Conservation (phyloP, 2,329 filamentous ascomycete species). For the Pseudogymnoascus pannorum region DNA sequence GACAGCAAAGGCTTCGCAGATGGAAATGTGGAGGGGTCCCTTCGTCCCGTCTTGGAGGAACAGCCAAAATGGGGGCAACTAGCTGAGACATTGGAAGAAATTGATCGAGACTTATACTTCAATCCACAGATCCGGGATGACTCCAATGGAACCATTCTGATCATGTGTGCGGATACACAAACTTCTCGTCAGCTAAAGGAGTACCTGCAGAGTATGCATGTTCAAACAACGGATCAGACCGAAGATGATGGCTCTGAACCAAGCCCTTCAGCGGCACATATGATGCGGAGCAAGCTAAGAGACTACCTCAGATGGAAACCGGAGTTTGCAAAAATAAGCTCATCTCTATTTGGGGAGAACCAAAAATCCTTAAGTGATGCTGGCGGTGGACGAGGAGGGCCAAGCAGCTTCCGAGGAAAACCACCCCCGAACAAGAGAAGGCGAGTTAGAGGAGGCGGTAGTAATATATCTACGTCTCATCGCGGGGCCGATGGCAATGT, state of each 20-base stretch:
- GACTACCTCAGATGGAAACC: conserved; percentile 87
- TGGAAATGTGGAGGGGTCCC: conserved; percentile 30
- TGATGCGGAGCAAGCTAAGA: conserved; percentile 83
- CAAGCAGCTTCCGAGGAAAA: conserved; percentile 44
- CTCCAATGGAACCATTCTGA: conserved; percentile 83
- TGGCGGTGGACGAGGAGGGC: conserved; percentile 34
- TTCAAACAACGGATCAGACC: conserved; percentile 43
- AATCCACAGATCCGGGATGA: conserved; percentile 70
- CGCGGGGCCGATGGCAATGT: conserved; percentile 69
- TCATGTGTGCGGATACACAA: conserved; percentile 88
- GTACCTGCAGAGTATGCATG: conserved; percentile 85
- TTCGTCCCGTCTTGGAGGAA: conserved; percentile 82
- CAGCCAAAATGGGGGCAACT: conserved; percentile 89
- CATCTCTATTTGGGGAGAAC: conserved; percentile 69
- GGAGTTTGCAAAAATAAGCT: conserved; percentile 79
- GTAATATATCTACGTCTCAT: conserved; percentile 44
- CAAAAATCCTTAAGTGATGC: conserved; percentile 64
- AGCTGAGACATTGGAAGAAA: conserved; percentile 86
- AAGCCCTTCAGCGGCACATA: conserved; percentile 68
- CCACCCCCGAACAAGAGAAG: conserved; percentile 80
- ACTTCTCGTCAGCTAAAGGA: conserved; percentile 86
- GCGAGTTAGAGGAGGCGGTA: conserved; percentile 71
- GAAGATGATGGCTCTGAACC: conserved; percentile 37
- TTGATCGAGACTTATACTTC: conserved; percentile 83
- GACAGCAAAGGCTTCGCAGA: conserved; percentile 45